Base-by-base conservation (phyloP, 495 filamentous ascomycete genomes). In the Penicillium coprophilum region DNA sequence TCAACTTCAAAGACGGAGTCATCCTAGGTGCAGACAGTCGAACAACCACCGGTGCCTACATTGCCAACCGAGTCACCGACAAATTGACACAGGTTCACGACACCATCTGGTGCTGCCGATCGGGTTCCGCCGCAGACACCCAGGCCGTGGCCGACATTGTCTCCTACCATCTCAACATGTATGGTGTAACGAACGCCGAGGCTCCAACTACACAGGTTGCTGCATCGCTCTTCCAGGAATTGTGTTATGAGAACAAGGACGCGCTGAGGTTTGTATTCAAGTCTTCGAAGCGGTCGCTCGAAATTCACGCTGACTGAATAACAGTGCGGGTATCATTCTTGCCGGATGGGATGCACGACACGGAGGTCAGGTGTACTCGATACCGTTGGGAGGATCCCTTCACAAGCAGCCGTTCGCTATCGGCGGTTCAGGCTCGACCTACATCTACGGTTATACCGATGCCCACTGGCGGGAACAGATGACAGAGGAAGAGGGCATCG, bases 371-470 rank as follows among this genome's bases (percentile, higher is more conserved):
- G 93, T 97, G 31, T 98, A 96, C 75, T 91, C 90, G 68, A 97
- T 98, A 67, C 95, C 94, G 3, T 80, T 97, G 44, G 95, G 94
- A 70, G 95, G 94, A 51, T 97, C 94, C 27, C 84, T 98, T 58
- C 94, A 98, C 85, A 96, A 96, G 79, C 92, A 97, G 72, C 67
- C 92, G 12, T 98, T 96, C 65, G 83, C 95, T 38, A 98, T 98
- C 60, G 93, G 95, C 61, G 94, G 94, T 49, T 97, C 92, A 9
- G 94, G 94, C 13, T 97, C 93, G 63, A 97, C 94, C 47, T 98
- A 97, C 79, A 98, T 98, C 75, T 97, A 96, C 78, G 94, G 94
- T 60, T 97, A 92, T 78, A 97, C 94, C 70, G 92, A 98, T 72
- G 86, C 92, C 48, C 83, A 98, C 80, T 98, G 94, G 94, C 86